Evolutionary conservation across 1,139 yeast genomes (phyloP).

Genomic region (Geotrichum candidum): DNA sequence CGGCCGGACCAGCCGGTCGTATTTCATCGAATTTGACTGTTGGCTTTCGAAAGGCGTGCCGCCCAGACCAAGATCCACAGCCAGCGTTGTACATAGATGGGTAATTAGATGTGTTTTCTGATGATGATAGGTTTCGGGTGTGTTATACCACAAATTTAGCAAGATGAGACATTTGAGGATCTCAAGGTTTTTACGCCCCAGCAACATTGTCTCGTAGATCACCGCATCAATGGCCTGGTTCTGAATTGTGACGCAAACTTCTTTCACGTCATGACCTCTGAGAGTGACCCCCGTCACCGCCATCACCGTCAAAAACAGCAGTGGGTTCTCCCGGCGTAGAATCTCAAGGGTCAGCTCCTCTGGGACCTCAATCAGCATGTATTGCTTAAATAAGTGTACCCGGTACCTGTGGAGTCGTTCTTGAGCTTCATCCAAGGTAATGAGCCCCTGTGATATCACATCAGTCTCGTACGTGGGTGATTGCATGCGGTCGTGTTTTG

Average conservation of each 20-base stretch:
- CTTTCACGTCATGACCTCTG: slow-evolving; percentile 20
- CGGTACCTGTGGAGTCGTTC: slow-evolving; percentile 30
- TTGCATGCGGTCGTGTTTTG: slow-evolving; percentile 20
- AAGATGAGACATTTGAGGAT: slow-evolving; percentile 57
- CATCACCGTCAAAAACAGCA: slow-evolving; percentile 59
- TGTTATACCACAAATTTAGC: slow-evolving; percentile 71
- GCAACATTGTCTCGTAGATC: slow-evolving; percentile 56
- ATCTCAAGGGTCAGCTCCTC: slow-evolving; percentile 41
- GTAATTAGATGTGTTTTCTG: slow-evolving; percentile 70
- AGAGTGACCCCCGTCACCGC: slow-evolving; percentile 50
- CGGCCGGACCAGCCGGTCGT: slow-evolving; percentile 36
- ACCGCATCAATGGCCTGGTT: slow-evolving; percentile 38
- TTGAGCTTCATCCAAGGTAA: slow-evolving; percentile 32
- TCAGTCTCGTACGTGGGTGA: slow-evolving; percentile 30
- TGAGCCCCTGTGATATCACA: slow-evolving; percentile 31
- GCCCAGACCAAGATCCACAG: slow-evolving; percentile 73
- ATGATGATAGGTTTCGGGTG: slow-evolving; percentile 75
- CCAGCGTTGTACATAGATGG: slow-evolving; percentile 58
- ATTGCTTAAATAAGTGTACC: slow-evolving; percentile 26
- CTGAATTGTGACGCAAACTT: slow-evolving; percentile 10
- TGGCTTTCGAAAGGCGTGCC: slow-evolving; percentile 27
- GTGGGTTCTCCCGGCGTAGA: slow-evolving; percentile 50
- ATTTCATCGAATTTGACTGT: slow-evolving; percentile 20
- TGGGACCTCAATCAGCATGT: slow-evolving; percentile 54
- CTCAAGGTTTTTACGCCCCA: slow-evolving; percentile 70